Base-by-base conservation (phyloP, 495 filamentous ascomycete genomes). In the Hypoxylon perforatum region DNA sequence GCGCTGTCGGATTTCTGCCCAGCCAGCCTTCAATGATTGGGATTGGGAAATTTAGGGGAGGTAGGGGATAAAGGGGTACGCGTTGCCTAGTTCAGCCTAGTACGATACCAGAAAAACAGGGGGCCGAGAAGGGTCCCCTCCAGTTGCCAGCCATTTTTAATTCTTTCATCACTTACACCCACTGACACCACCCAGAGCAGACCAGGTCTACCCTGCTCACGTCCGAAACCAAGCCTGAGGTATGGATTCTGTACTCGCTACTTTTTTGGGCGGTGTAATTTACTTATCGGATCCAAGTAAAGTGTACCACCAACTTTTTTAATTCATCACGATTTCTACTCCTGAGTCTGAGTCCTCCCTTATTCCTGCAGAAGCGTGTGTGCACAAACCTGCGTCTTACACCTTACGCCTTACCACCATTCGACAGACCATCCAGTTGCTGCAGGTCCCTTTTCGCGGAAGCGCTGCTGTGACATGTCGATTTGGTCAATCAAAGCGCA, bases 1-100 rank as follows among this genome's bases (percentile, higher is more conserved):
- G 56, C 46, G 46, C 39, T 52, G 61, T 44, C 41, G 41, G 41
- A 10, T 33, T 28, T 18, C 15, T 45, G 42, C 19, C 44, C 52
- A 55, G 51, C 39, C 61, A 54, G 36, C 46, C 64, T 61, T 58
- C 51, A 61, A 64, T 39, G 45, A 50, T 47, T 15, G 11, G 11
- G 8, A 5, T 9, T 38, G 15, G 15, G 67, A 70, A 55, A 62
- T 66, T 70, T 67, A 61, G 58, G 51, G 57, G 59, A 60, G 52
- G 50, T 63, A 67, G 65, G 69, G 69, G 56, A 71, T 71, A 72
- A 75, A 75, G 67, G 72, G 66, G 61, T 62, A 39, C 39, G 67
- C 66, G 22, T 69, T 73, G 48, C 72, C 70, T 63, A 35, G 36
- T 64, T 23, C 33, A 35, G 66, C 1, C 44, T 75, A 75, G 72